A percentile compares a stretch with the other conserved stretches of the same genome.
phyloP scores from a whole-genome alignment of 1,284 basidiomycete species.

The Amylostereum chailletii region DNA sequence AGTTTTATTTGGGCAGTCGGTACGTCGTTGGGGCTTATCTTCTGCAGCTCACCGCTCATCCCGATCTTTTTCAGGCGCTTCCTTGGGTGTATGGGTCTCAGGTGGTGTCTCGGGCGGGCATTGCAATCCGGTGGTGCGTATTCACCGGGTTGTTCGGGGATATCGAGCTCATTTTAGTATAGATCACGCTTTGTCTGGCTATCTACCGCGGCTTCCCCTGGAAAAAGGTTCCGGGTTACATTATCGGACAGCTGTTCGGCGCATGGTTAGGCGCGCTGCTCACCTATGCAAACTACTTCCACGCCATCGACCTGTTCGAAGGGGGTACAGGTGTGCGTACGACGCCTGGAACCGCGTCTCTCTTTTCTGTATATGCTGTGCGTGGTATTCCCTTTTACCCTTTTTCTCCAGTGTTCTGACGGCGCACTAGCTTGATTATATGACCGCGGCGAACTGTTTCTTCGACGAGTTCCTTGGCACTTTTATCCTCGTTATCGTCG shows the following conservation, averaged over 20 bases:
- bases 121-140: constrained; percentile 61
- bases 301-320: constrained; percentile 66
- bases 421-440: constrained; percentile 38
- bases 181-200: constrained; percentile 58
- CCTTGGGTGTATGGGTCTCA: constrained; percentile 62
- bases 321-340: constrained; percentile 55
- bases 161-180: background rate
- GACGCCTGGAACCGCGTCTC: constrained; percentile 50
- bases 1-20: constrained; percentile 64
- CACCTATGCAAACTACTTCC: constrained; percentile 70
- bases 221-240: constrained; percentile 69
- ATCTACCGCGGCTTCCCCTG: constrained; percentile 69
- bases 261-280: constrained; percentile 64
- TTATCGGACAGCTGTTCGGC: constrained; percentile 66
- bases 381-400: constrained; percentile 16
- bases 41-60: background rate
- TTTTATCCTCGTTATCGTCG: constrained; percentile 42
- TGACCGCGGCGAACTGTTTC: constrained; percentile 29
- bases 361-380: constrained; percentile 70
- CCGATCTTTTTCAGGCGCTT: constrained; percentile 24
- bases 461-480: constrained; percentile 43
- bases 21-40: constrained; percentile 11
- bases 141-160: constrained; percentile 15
- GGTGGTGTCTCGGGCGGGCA: constrained; percentile 68
- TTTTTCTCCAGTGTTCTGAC: background rate